Evolutionary conservation across 176 grass and related monocot genomes (phyloP).

Genomic region (Tillandsia leiboldiana): DNA sequence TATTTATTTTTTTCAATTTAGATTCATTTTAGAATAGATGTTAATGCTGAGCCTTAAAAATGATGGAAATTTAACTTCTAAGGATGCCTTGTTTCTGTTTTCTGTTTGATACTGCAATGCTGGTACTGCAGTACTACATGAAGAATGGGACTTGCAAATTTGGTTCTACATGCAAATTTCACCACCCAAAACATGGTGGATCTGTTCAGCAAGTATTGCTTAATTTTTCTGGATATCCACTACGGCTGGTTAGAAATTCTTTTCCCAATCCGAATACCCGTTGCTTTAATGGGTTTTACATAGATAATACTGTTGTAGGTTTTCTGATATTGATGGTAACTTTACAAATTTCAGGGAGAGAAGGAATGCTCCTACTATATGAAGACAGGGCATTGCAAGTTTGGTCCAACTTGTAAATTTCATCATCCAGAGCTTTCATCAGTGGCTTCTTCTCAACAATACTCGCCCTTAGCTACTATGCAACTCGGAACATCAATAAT

Average conservation of each 20-base stretch:
- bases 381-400: constrained; percentile 91
- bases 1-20: constrained; percentile 2
- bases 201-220: constrained; percentile 37
- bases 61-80: not conserved
- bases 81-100: not conserved
- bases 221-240: constrained; percentile 58
- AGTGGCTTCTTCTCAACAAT: constrained; percentile 50
- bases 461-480: constrained; percentile 48
- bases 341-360: constrained; percentile 54
- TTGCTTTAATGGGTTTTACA: not conserved
- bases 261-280: not conserved
- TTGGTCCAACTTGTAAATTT: constrained; percentile 73
- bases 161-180: constrained; percentile 76
- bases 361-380: constrained; percentile 85
- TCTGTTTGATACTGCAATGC: constrained; percentile 3
- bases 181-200: constrained; percentile 64
- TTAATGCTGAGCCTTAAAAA: no score
- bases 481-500: constrained; percentile 57
- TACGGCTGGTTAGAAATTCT: constrained; percentile 42
- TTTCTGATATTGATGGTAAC: not conserved
- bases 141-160: constrained; percentile 89
- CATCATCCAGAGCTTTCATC: constrained; percentile 52
- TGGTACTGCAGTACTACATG: constrained; percentile 57
- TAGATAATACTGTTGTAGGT: not conserved
- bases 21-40: not conserved